Percentiles rank a stretch among this genome's conserved stretches.
Evolutionary conservation across 257 asterid genomes (phyloP).

Genomic region (Oldenlandia corymbosa): DNA sequence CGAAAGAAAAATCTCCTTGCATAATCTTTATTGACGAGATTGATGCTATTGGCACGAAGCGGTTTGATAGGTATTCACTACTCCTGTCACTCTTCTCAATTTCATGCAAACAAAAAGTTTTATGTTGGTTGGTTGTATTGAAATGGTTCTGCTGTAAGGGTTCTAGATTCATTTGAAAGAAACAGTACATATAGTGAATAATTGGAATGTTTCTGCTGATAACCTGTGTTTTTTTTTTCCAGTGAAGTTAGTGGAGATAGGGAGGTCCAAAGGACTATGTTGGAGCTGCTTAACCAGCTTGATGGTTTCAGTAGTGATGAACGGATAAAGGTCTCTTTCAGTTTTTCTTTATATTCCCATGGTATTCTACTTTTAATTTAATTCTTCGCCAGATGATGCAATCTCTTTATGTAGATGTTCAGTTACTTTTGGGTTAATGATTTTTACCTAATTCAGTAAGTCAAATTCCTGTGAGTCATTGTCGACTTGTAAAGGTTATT

Average conservation of each 20-base stretch:
- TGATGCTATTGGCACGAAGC: slow-evolving; percentile 93
- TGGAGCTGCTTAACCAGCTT: slow-evolving; percentile 86
- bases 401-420: background rate
- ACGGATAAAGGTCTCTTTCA: slow-evolving; percentile 53
- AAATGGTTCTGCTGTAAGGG: background rate
- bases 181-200: too few relatives aligned
- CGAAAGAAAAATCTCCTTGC: slow-evolving; percentile 94
- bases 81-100: background rate
- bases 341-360: background rate
- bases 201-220: background rate
- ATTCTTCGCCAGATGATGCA: background rate
- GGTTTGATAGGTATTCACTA: slow-evolving; percentile 63
- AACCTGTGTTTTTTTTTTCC: slow-evolving; percentile 22
- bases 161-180: background rate
- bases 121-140: background rate
- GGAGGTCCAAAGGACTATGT: slow-evolving; percentile 91
- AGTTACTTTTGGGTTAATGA: too few relatives aligned
- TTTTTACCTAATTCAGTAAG: background rate
- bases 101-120: background rate
- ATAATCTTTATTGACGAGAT: slow-evolving; percentile 91
- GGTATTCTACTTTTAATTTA: background rate
- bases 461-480: too few relatives aligned
- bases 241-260: slow-evolving; percentile 95
- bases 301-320: slow-evolving; percentile 97
- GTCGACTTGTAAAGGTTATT: background rate